Evolutionary conservation across 768 basidiomycete species (phyloP).

Genomic region (Tylopilus subfusipes): DNA sequence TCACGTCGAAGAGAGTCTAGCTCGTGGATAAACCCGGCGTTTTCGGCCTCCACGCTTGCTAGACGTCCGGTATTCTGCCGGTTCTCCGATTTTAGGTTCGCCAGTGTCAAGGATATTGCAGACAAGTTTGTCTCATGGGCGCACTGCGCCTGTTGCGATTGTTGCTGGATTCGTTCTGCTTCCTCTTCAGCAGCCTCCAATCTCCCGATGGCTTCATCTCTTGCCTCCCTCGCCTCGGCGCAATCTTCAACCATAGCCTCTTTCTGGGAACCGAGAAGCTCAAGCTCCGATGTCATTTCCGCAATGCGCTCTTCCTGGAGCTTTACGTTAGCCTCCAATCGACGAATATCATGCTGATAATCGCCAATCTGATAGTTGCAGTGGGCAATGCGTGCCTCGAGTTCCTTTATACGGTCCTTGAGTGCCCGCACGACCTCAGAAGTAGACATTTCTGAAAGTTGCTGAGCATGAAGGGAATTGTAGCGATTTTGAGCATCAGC

Average conservation of each 20-base stretch:
- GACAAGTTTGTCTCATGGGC: slow-evolving; percentile 36
- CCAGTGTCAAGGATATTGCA: slow-evolving; percentile 38
- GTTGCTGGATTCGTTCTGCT: slow-evolving; percentile 43
- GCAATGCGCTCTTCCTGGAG: slow-evolving; percentile 70
- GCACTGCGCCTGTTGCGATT: slow-evolving; percentile 14
- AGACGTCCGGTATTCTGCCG: slow-evolving; percentile 22
- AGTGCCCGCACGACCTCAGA: slow-evolving; percentile 53
- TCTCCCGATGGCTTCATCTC: slow-evolving; percentile 57
- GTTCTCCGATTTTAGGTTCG: slow-evolving; percentile 35
- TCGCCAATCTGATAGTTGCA: slow-evolving; percentile 73
- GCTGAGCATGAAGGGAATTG: slow-evolving; percentile 58
- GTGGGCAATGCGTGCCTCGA: slow-evolving; percentile 60
- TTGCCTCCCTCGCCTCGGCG: slow-evolving; percentile 67
- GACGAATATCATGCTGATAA: slow-evolving; percentile 75
- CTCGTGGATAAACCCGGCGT: slow-evolving; percentile 12
- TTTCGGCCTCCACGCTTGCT: slow-evolving; percentile 14
- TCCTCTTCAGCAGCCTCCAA: slow-evolving; percentile 64
- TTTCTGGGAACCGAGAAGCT: slow-evolving; percentile 62
- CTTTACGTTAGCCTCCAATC: slow-evolving; percentile 69
- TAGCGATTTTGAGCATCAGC: slow-evolving; percentile 58
- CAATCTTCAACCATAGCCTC: slow-evolving; percentile 85
- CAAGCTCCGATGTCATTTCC: slow-evolving; percentile 70
- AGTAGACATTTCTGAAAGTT: slow-evolving; percentile 60
- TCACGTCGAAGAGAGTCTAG: slow-evolving; percentile 12
- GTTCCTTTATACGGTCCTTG: slow-evolving; percentile 62